Evolutionary conservation across 352 stramenopile species (phyloP), one percentile per base, ranked within the genome.

Genomic region (Phytophthora cryptogea): DNA sequence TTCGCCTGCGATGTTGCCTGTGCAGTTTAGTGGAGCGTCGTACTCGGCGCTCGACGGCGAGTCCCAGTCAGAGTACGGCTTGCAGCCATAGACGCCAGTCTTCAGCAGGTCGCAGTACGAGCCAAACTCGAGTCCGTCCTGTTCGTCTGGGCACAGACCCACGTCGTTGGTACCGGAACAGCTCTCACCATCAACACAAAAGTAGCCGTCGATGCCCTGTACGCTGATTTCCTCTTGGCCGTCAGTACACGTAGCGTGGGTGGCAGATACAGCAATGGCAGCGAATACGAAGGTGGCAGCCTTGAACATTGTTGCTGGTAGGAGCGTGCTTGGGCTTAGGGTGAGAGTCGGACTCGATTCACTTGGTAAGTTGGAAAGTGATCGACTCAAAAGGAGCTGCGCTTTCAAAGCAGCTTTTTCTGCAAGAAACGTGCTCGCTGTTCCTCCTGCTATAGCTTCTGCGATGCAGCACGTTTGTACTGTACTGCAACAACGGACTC

Each of bases 91-190:
- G 39, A 55, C 57, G 35, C 51, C 63, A 20, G 63, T 59, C 48
- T 58, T 47, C 31, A 72, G 44, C 35, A 68, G 33, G n/a, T 48
- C 59, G 52, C 64, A 72, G 58, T 68, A 68, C 27, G 64, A 68
- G 28, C 64, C 64, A 16, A 50, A 60, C 27, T 59, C 51, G 6
- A 72, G 52, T 0, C 36, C 47, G 20, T 64, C 36, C 36, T 63
- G 53, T 11, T 32, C 33, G 0, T 42, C 23, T 1, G 64, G 64
- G 14, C 64, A 72, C 10, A 56, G 17, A 1, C 64, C 64, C 10
- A 43, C 26, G 9, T 30, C 43, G 11, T 51, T 57, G 26, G 28
- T 31, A 1, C 48, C 58, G 17, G 48, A 32, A 32, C 64, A 72
- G 40, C 49, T 35, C n/a, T 61, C 32, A n/a, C 51, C 48, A 11